phyloP scores from a whole-genome alignment of 208 protist species.

The Leishmania major region DNA sequence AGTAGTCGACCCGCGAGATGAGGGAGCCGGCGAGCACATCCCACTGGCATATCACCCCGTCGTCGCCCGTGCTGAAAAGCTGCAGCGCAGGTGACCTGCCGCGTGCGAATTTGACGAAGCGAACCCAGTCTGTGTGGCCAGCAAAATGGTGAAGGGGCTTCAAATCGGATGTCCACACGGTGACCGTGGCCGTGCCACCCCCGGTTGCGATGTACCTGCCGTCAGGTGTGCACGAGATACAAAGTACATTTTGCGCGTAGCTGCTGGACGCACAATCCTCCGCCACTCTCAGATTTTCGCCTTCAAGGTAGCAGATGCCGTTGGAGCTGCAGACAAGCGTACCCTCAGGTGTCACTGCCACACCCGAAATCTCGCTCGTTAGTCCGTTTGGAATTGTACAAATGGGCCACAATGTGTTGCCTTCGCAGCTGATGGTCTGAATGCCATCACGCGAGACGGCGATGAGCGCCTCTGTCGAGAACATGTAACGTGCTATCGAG shows the following conservation, averaged over 20 bases:
- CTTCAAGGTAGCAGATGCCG: conserved; percentile 27
- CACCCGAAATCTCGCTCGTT: conserved; percentile 57
- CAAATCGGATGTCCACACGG: conserved; percentile 67
- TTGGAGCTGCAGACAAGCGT: conserved; percentile 36
- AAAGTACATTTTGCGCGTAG: conserved; percentile 61
- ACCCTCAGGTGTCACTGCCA: conserved; percentile 36
- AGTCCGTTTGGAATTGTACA: conserved; percentile 32
- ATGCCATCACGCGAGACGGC: conserved; percentile 69
- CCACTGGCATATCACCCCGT: conserved; percentile 81
- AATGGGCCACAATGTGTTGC: conserved; percentile 38
- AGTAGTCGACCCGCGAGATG: conserved; percentile 69
- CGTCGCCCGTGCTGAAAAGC: conserved; percentile 83
- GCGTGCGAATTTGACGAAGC: conserved; percentile 76
- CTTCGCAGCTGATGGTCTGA: conserved; percentile 63
- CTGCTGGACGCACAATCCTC: conserved; percentile 30
- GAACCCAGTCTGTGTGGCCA: conserved; percentile 86
- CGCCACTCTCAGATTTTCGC: conserved; percentile 8
- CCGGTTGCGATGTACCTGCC: conserved; percentile 67
- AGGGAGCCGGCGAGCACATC: conserved; percentile 59
- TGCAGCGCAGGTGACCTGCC: conserved; percentile 35
- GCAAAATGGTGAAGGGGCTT: conserved; percentile 54
- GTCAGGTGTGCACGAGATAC: conserved; percentile 68
- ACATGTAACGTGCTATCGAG: conserved; percentile 61
- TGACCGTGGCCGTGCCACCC: conserved; percentile 53
- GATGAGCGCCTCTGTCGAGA: conserved; percentile 57